Conservation (phyloP, 164 flowering plant genomes). For the grape (Vitis vinifera) region ASM3070453v1 NC_081812.1:14810001-14810500, state of each 20-base stretch:
- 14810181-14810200: slow-evolving; percentile 57
- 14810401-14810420: slow-evolving; percentile 57
- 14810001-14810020: not conserved
- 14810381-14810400: slow-evolving; percentile 56
- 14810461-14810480: slow-evolving; percentile 47
- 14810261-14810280: slow-evolving; percentile 53
- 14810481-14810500: slow-evolving; percentile 59
- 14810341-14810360: slow-evolving; percentile 35
- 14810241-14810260: slow-evolving; percentile 32
- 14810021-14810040: slow-evolving; percentile 6
- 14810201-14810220: slow-evolving; percentile 53
- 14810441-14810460: slow-evolving; percentile 58
- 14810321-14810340: slow-evolving; percentile 56
- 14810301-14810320: slow-evolving; percentile 72
- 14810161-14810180: slow-evolving; percentile 31
- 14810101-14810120: slow-evolving; percentile 19
- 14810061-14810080: slow-evolving; percentile 14
- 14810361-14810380: slow-evolving; percentile 47
- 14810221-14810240: slow-evolving; percentile 47
- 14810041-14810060: slow-evolving; percentile 6
- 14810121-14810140: not conserved
- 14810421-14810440: slow-evolving; percentile 68
- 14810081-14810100: slow-evolving; percentile 23
- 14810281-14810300: slow-evolving; percentile 40
- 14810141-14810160: not conserved